Conservation (phyloP, 495 filamentous ascomycete genomes). For the Collariella sp. region DNA sequence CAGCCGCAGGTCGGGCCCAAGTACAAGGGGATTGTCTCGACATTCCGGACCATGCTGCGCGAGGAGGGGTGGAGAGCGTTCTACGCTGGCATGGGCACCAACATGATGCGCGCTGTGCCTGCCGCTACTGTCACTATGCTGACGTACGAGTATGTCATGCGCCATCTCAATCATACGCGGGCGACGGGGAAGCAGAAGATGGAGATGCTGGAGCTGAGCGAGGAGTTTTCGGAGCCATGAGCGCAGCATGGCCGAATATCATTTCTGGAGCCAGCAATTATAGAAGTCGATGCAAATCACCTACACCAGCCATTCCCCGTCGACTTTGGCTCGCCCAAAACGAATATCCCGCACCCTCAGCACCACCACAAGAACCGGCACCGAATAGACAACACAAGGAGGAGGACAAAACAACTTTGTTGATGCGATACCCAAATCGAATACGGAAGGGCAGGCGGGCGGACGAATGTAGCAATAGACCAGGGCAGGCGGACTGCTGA, state of each 20-base stretch:
- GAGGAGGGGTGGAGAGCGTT: slow-evolving; percentile 97
- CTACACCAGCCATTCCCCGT: background rate
- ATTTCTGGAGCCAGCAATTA: too few relatives aligned
- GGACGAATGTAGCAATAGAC: too few relatives aligned
- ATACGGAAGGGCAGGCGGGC: too few relatives aligned
- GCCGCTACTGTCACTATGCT: slow-evolving; percentile 95
- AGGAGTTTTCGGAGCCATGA: background rate
- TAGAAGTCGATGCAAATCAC: too few relatives aligned
- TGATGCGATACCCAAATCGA: too few relatives aligned
- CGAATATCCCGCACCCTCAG: too few relatives aligned
- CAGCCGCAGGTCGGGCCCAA: slow-evolving; percentile 37
- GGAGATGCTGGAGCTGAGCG: slow-evolving; percentile 4
- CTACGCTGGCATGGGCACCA: slow-evolving; percentile 96
- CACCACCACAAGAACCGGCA: too few relatives aligned
- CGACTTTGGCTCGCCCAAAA: background rate
- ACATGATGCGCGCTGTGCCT: slow-evolving; percentile 91
- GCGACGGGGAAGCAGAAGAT: slow-evolving; percentile 27
- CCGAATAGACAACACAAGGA: too few relatives aligned
- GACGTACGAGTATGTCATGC: slow-evolving; percentile 85
- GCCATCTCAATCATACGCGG: slow-evolving; percentile 34
- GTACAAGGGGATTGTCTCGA: slow-evolving; percentile 75
- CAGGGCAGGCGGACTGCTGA: too few relatives aligned
- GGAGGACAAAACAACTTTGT: too few relatives aligned
- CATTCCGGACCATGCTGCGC: slow-evolving; percentile 68
- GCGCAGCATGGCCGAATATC: background rate